phyloP scores from a whole-genome alignment of 2,329 filamentous ascomycete genomes.

The Pseudogymnoascus destructans region DNA sequence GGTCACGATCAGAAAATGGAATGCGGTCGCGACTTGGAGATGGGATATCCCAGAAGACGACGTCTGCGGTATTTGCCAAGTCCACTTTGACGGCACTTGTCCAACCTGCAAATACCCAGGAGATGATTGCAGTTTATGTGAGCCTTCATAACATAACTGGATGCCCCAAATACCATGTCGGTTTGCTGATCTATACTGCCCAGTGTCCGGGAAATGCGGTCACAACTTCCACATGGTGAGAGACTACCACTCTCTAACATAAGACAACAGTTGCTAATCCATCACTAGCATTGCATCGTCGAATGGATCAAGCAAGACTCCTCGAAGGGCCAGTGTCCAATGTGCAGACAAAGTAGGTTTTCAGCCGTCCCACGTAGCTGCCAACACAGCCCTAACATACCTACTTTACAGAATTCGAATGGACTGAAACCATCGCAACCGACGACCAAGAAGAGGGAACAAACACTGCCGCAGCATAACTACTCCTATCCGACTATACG shows the following conservation, averaged over 20 bases:
- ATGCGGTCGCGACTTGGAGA: constrained; percentile 88
- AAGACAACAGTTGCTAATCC: background rate
- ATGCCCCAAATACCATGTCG: background rate
- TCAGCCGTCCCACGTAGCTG: background rate
- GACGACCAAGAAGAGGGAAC: background rate
- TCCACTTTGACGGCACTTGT: constrained; percentile 95
- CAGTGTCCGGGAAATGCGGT: constrained; percentile 91
- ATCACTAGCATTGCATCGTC: constrained; percentile 71
- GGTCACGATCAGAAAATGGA: constrained; percentile 86
- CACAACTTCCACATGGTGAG: constrained; percentile 95
- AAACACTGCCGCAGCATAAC: background rate
- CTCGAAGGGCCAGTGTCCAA: constrained; percentile 86
- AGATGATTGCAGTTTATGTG: constrained; percentile 85
- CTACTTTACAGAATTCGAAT: constrained; percentile 35
- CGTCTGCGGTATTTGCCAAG: constrained; percentile 95
- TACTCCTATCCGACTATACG: background rate
- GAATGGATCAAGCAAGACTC: constrained; percentile 95
- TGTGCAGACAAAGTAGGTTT: constrained; percentile 81
- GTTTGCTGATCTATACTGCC: constrained; percentile 6
- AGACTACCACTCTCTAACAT: constrained; percentile 8
- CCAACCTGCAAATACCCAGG: constrained; percentile 96
- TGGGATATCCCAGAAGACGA: constrained; percentile 98
- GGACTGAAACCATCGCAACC: constrained; percentile 25
- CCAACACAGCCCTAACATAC: constrained; percentile 15
- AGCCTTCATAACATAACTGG: constrained; percentile 26